Conservation (phyloP, 495 filamentous ascomycete species). For the Lindgomyces ingoldianus region DNA sequence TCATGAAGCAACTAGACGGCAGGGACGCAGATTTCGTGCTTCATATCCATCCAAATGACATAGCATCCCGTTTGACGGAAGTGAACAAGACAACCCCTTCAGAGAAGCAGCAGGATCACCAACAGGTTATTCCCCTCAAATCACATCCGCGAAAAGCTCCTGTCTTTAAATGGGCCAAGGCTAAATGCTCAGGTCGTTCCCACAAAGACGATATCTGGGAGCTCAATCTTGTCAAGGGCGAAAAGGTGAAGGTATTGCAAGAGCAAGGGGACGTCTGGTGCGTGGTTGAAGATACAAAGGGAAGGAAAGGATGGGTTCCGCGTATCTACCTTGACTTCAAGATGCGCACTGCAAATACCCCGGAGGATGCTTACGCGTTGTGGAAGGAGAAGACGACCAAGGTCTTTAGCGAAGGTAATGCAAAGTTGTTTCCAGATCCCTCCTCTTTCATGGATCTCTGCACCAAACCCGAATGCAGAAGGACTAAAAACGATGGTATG, state of each 20-base stretch:
- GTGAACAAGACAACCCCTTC: too few species aligned
- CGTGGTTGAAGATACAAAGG: background rate
- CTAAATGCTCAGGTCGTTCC: background rate
- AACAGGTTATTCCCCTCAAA: too few species aligned
- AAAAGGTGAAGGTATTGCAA: conserved; percentile 19
- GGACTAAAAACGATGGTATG: conserved; percentile 1
- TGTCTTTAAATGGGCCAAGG: conserved; percentile 1
- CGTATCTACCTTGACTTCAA: conserved; percentile 7
- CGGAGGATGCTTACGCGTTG: background rate
- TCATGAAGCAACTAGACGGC: background rate
- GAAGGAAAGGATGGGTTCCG: conserved; percentile 12
- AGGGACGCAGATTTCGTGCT: conserved; percentile 9
- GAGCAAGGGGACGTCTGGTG: conserved; percentile 17
- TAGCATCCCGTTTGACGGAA: background rate
- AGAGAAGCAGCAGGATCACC: too few species aligned
- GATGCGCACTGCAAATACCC: background rate
- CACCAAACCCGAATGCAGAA: conserved; percentile 7
- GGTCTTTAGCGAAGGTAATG: background rate
- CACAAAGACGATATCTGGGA: conserved; percentile 15
- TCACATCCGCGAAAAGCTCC: background rate
- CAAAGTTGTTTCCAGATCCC: conserved; percentile 7
- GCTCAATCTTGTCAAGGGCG: conserved; percentile 12
- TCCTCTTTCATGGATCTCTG: conserved; percentile 5
- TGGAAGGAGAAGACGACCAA: background rate
- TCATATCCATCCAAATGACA: conserved; percentile 2